Conservation (phyloP, 106 monocot genomes). For the Apostasia shenzhenica region DNA sequence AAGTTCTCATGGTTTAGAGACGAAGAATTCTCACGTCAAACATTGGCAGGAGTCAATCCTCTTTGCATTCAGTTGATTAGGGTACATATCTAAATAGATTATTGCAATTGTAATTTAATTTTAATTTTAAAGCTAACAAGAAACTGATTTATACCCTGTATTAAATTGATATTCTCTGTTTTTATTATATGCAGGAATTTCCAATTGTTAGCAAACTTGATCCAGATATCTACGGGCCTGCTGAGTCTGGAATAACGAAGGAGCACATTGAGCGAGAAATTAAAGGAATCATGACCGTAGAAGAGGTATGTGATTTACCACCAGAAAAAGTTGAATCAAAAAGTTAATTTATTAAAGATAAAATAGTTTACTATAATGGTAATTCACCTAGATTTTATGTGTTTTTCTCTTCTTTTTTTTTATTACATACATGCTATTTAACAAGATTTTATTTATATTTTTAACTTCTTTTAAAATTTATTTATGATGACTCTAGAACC, state of each 20-base stretch:
- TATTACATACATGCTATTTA: no score
- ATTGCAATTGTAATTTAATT: not conserved
- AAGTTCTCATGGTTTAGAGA: conserved; percentile 63
- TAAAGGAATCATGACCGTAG: conserved; percentile 37
- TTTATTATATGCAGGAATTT: conserved; percentile 37
- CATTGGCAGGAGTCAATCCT: conserved; percentile 73
- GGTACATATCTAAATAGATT: conserved; percentile 11
- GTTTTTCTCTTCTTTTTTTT: no score
- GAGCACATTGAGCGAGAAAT: conserved; percentile 47
- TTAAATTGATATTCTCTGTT: not conserved
- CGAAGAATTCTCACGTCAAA: conserved; percentile 69
- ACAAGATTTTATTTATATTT: no score
- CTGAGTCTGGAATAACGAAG: conserved; percentile 51
- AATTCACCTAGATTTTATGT: no score
- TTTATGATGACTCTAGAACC: no score
- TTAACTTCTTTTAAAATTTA: no score
- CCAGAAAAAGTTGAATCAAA: not conserved
- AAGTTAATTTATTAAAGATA: no score
- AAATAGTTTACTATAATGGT: no score
- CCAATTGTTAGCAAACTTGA: conserved; percentile 73
- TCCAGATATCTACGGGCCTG: conserved; percentile 52
- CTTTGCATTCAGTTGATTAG: conserved; percentile 40
- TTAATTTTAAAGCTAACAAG: not conserved
- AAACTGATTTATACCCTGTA: not conserved
- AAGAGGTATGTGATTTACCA: conserved; percentile 30